phyloP scores from a whole-genome alignment of 352 stramenopile genomes.

The Peronospora belbahrii region DNA sequence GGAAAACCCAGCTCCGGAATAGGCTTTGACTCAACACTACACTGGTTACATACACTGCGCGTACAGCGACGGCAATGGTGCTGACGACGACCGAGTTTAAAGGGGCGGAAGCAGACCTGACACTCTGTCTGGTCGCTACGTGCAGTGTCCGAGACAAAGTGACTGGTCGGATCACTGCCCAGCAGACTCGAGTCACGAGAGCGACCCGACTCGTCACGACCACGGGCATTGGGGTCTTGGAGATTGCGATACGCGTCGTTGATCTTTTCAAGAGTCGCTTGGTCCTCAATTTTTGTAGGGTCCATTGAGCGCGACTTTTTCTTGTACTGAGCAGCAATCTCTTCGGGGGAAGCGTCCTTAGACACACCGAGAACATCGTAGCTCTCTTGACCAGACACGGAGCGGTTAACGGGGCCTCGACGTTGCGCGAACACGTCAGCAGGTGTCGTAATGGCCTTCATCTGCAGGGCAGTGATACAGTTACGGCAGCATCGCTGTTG shows the following conservation, averaged over 20 bases:
- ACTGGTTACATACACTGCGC: conserved; percentile 78
- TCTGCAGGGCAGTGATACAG: conserved; percentile 76
- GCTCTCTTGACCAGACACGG: conserved; percentile 27
- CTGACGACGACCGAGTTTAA: conserved; percentile 75
- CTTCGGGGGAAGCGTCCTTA: conserved; percentile 56
- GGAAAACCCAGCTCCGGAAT: conserved; percentile 80
- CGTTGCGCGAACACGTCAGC: conserved; percentile 81
- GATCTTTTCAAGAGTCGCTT: conserved; percentile 69
- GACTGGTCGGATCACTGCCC: conserved; percentile 21
- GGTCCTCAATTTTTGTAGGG: conserved; percentile 47
- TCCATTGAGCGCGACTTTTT: conserved; percentile 59
- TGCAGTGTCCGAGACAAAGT: conserved; percentile 65
- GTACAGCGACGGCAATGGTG: conserved; percentile 83
- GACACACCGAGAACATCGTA: conserved; percentile 69
- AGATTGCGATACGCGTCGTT: conserved; percentile 72
- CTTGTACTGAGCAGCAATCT: conserved; percentile 77
- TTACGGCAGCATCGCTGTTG: conserved; percentile 73
- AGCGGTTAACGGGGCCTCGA: conserved; percentile 45
- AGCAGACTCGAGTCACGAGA: conserved; percentile 49
- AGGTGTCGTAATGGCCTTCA: conserved; percentile 82
- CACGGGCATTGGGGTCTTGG: conserved; percentile 46
- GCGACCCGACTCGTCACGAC: conserved; percentile 52
- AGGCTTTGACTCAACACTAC: conserved; percentile 72
- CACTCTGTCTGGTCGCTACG: conserved; percentile 83
- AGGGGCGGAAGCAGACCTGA: conserved; percentile 83